Evolutionary conservation across 257 asterid genomes (phyloP).

Genomic region (Solanum habrochaites): DNA sequence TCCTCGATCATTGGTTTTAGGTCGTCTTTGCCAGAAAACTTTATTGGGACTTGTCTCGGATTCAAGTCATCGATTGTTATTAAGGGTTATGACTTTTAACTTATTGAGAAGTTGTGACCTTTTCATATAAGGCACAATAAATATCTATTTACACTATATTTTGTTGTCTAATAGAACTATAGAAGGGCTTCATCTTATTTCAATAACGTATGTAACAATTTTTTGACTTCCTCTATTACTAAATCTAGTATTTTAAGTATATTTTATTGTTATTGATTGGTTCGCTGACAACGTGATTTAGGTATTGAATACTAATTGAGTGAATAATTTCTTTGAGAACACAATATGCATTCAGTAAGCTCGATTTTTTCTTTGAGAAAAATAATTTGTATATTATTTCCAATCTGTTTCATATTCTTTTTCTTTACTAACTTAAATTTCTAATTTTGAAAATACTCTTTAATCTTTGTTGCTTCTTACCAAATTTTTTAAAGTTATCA

Average conservation of each 20-base stretch:
- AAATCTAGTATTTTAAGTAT: neutral
- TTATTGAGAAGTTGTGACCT: no score
- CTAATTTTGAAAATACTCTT: no score
- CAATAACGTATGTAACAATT: neutral
- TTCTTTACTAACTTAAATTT: no score
- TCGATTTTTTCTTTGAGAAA: neutral
- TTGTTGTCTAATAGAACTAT: no score
- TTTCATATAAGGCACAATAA: no score
- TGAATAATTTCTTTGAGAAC: neutral
- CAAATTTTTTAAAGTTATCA: neutral
- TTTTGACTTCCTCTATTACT: neutral
- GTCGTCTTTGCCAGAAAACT: no score
- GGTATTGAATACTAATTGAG: neutral
- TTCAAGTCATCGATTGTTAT: no score
- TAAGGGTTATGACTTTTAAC: no score
- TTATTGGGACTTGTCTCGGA: no score
- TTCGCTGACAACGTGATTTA: neutral
- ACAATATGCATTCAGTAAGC: no score
- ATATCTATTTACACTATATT: rapidly evolving
- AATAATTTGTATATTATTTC: neutral
- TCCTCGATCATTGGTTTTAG: no score
- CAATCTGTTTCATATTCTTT: neutral
- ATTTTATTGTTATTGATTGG: neutral
- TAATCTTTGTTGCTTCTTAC: neutral
- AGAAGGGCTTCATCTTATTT: neutral